Percentiles rank a stretch among this genome's conserved stretches.
These are phyloP conservation scores for Piper longum DNA, from an alignment of 164 flowering plant genomes.

Conservation along the genomic window DNA sequence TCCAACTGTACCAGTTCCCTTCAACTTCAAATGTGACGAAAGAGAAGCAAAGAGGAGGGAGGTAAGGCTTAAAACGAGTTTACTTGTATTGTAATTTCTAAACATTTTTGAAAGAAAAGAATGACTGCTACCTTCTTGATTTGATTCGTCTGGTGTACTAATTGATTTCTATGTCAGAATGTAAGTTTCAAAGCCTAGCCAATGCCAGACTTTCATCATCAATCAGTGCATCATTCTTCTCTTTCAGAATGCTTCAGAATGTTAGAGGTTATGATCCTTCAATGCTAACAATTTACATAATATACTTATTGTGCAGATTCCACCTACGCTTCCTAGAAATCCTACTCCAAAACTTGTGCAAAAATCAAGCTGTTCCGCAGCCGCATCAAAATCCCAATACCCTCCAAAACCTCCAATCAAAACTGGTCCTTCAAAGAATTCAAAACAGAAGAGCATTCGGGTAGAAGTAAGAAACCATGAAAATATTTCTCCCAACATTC, in stretches of 20 bases:
- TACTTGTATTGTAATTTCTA: too few species aligned
- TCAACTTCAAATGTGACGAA: constrained; percentile 76
- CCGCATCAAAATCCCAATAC: constrained; percentile 18
- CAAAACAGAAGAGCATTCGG: constrained; percentile 15
- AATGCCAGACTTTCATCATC: constrained; percentile 15
- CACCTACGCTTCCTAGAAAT: constrained; percentile 15
- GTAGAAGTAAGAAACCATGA: constrained; percentile 26
- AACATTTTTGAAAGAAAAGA: too few species aligned
- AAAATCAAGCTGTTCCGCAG: constrained; percentile 19
- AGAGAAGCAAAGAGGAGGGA: constrained; percentile 80
- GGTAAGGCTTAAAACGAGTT: constrained; percentile 24
- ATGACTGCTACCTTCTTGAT: too few species aligned
- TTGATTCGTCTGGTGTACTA: too few species aligned
- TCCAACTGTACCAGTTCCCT: constrained; percentile 32
- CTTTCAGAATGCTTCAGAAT: background rate
- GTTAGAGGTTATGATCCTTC: background rate
- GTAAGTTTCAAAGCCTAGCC: constrained; percentile 21
- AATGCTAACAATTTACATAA: background rate
- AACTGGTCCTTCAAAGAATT: constrained; percentile 16
- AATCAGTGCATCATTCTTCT: constrained; percentile 13
- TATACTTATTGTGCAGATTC: constrained; percentile 27
- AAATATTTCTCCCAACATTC: constrained; percentile 66
- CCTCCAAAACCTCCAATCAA: constrained; percentile 24
- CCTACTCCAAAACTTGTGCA: constrained; percentile 35
- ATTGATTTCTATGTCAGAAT: constrained; percentile 10